These are phyloP conservation scores for Ceriops zippeliana DNA, from an alignment of 345 rosid genomes.

Conservation along the genomic window DNA sequence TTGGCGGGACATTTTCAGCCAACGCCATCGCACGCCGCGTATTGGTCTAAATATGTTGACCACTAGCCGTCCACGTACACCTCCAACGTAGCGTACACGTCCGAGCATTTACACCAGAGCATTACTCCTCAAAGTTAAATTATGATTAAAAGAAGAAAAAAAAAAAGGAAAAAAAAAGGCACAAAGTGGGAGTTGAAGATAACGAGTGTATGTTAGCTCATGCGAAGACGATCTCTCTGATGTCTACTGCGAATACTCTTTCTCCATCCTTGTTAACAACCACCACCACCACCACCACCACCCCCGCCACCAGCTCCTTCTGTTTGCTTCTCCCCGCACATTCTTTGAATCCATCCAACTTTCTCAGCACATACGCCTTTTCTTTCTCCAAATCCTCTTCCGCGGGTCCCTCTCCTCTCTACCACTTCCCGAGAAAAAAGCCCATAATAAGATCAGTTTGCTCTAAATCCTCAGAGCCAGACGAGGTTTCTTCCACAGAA, in stretches of 20 bases:
- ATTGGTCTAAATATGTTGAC: no score
- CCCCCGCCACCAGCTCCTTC: no score
- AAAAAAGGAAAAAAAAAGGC: no score
- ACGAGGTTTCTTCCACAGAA: slow-evolving; percentile 41
- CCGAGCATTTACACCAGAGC: neutral
- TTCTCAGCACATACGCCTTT: slow-evolving; percentile 17
- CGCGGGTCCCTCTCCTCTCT: slow-evolving; percentile 2
- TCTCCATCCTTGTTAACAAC: slow-evolving; percentile 25
- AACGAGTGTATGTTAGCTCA: neutral
- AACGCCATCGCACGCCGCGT: no score
- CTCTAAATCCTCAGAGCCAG: slow-evolving; percentile 61
- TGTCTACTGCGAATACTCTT: slow-evolving; percentile 33
- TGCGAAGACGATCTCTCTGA: no score
- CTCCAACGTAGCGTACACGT: no score
- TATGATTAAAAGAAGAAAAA: no score
- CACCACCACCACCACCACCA: neutral
- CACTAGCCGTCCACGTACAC: neutral
- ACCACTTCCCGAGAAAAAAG: slow-evolving; percentile 18
- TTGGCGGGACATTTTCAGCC: slow-evolving; percentile 12
- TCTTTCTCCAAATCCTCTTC: slow-evolving; percentile 20
- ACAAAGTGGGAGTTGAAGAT: neutral
- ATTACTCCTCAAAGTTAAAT: neutral
- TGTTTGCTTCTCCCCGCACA: slow-evolving; percentile 2
- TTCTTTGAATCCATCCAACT: slow-evolving; percentile 16
- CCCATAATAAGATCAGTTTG: slow-evolving; percentile 25